Evolutionary conservation across 306 rosid species (phyloP).

Genomic region (Nissolia schottii): DNA sequence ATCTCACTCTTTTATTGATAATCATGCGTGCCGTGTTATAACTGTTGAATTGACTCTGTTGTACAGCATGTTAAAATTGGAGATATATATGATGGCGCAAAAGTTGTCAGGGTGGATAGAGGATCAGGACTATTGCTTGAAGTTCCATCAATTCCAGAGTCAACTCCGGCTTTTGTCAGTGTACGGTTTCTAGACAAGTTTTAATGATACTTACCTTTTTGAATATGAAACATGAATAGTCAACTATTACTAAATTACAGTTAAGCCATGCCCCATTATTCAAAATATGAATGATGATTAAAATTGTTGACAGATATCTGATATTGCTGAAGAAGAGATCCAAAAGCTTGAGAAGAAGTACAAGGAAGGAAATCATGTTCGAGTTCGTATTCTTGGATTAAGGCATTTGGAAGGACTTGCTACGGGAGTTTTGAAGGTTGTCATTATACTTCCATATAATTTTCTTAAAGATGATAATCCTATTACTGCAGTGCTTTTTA

Average conservation of each 20-base stretch:
- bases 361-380: slow-evolving; percentile 70
- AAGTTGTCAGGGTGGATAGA: slow-evolving; percentile 83
- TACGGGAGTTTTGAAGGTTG: slow-evolving; percentile 83
- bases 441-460: not conserved
- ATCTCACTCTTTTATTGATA: not conserved
- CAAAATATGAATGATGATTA: slow-evolving; percentile 7
- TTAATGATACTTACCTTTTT: not conserved
- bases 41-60: slow-evolving; percentile 17
- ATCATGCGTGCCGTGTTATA: slow-evolving; percentile 1
- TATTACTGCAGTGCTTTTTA: not conserved
- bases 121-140: slow-evolving; percentile 80
- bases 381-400: slow-evolving; percentile 85
- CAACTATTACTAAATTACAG: not conserved
- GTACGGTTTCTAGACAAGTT: slow-evolving; percentile 42
- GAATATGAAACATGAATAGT: slow-evolving; percentile 12
- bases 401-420: slow-evolving; percentile 94
- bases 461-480: not conserved
- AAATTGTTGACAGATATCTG: slow-evolving; percentile 55
- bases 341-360: slow-evolving; percentile 83
- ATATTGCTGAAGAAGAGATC: slow-evolving; percentile 68
- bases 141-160: slow-evolving; percentile 59
- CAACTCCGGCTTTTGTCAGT: slow-evolving; percentile 79
- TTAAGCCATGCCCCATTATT: not conserved
- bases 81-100: slow-evolving; percentile 71
- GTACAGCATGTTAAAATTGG: slow-evolving; percentile 76